These are phyloP conservation scores for Nematocida ausubeli DNA, from an alignment of 371 early-diverging fungal species.

Conservation along the genomic window DNA sequence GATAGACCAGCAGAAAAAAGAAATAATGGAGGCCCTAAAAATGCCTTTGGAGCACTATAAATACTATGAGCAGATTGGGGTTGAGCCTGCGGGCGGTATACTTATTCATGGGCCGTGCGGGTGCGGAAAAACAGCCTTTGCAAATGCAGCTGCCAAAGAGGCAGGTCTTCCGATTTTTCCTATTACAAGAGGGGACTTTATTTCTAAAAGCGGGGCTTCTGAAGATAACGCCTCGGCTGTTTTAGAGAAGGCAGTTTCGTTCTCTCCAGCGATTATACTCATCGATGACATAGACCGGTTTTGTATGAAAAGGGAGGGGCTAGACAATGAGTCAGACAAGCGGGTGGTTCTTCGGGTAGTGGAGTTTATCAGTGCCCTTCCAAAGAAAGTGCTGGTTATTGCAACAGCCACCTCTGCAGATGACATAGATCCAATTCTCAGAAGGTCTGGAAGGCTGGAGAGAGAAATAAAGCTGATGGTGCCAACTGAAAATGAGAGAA, in stretches of 20 bases:
- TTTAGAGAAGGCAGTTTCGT: conserved; percentile 55
- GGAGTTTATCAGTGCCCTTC: conserved; percentile 57
- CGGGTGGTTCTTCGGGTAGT: conserved; percentile 52
- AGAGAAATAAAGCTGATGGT: conserved; percentile 63
- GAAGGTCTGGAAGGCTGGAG: conserved; percentile 57
- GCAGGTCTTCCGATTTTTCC: conserved; percentile 51
- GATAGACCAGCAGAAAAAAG: conserved; percentile 16
- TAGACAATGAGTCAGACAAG: conserved; percentile 50
- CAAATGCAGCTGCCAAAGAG: conserved; percentile 58
- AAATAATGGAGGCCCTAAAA: conserved; percentile 21
- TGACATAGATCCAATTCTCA: conserved; percentile 42
- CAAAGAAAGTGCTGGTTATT: conserved; percentile 53
- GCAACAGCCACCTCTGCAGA: conserved; percentile 39
- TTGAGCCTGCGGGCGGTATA: conserved; percentile 51
- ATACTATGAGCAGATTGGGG: conserved; percentile 57
- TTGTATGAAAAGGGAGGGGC: conserved; percentile 42
- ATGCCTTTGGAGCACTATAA: conserved; percentile 36
- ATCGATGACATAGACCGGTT: conserved; percentile 61
- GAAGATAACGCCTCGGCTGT: conserved; percentile 54
- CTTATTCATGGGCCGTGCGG: conserved; percentile 65
- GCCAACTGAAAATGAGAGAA: conserved; percentile 58
- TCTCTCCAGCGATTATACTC: conserved; percentile 58
- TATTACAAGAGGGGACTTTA: conserved; percentile 39
- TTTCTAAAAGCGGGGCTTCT: conserved; percentile 23
- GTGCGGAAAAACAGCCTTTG: conserved; percentile 64